phyloP scores from a whole-genome alignment of 2,329 filamentous ascomycete species.

The Calonectria multiphialidica region DNA sequence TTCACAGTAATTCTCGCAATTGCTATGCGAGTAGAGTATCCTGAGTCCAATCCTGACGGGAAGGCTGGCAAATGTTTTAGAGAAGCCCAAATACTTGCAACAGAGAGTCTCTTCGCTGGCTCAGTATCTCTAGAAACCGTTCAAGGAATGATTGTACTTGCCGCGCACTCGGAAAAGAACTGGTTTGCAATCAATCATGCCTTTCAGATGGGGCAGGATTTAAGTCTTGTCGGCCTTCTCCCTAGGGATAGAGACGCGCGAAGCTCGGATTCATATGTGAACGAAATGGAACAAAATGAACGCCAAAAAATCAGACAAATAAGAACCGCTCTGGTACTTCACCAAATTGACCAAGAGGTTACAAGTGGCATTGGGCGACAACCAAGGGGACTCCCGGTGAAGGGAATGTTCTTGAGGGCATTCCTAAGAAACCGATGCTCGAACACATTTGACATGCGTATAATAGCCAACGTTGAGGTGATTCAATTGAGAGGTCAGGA shows the following conservation, averaged over 20 bases:
- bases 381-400: not conserved
- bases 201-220: not conserved
- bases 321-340: not conserved
- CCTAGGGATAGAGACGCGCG: not conserved
- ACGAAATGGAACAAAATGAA: no score
- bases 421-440: not conserved
- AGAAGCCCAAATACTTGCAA: not conserved
- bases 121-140: not conserved
- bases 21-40: not conserved
- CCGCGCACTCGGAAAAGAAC: not conserved
- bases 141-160: not conserved
- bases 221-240: not conserved
- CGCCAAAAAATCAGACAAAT: not conserved
- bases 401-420: not conserved
- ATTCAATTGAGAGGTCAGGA: not conserved
- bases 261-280: not conserved
- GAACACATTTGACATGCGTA: not conserved
- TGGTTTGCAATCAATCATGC: not conserved
- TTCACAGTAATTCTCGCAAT: not conserved
- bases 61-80: not conserved
- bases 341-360: not conserved
- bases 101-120: not conserved
- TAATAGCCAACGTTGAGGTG: not conserved
- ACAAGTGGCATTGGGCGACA: not conserved
- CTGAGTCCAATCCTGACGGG: no score